Evolutionary conservation across 371 early-diverging fungal genomes (phyloP), one percentile per base, ranked within the genome.

Genomic region (Mortierella sp.): DNA sequence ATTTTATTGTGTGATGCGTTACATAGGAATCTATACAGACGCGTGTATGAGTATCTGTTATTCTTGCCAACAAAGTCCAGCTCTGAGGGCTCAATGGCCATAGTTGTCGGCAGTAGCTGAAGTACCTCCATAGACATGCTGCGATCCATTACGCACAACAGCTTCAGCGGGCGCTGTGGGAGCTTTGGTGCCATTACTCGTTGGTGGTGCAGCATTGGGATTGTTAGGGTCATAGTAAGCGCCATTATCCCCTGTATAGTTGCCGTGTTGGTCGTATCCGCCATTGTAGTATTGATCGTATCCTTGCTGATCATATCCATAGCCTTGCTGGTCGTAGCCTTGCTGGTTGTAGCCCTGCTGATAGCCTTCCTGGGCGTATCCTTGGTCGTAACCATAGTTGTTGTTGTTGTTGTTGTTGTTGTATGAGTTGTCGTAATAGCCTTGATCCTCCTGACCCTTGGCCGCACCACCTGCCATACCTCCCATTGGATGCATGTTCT

Each of bases 1-100:
- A n/a, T n/a, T n/a, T n/a, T n/a, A n/a, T n/a, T n/a, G n/a, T n/a
- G n/a, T n/a, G n/a, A n/a, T n/a, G n/a, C n/a, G n/a, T n/a, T n/a
- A n/a, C n/a, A n/a, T n/a, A n/a, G n/a, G n/a, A n/a, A n/a, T n/a
- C n/a, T n/a, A n/a, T n/a, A n/a, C n/a, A n/a, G n/a, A n/a, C n/a
- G n/a, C n/a, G n/a, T n/a, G n/a, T n/a, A n/a, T n/a, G n/a, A n/a
- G n/a, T n/a, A n/a, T n/a, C n/a, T n/a, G n/a, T n/a, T n/a, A n/a
- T n/a, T n/a, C n/a, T n/a, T n/a, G n/a, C 64, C 71, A 41, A 63
- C 64, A 63, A 62, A 70, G 71, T 60, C 71, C 60, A 59, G 54
- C 63, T 70, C 63, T 53, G 63, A 62, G 21, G 70, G 63, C 39
- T 70, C 59, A n/a, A 44, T 63, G 21, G n/a, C 48, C 70, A 44